phyloP scores from a whole-genome alignment of 2,329 filamentous ascomycete genomes.

The Westerdykella ornata region DNA sequence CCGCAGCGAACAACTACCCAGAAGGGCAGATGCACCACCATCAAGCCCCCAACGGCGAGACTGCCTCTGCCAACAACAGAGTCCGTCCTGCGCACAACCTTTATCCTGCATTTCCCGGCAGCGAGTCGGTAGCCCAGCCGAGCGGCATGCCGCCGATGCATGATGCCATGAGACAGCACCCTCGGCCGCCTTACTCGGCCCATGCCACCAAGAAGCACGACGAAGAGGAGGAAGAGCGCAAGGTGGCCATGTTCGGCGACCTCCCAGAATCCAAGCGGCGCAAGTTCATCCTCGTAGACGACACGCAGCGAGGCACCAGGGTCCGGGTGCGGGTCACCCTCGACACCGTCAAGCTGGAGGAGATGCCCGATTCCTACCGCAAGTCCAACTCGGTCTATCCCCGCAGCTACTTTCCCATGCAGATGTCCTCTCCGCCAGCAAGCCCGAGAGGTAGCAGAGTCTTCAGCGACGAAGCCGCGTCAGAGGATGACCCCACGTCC shows the following conservation, averaged over 20 bases:
- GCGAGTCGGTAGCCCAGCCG: conserved; percentile 46
- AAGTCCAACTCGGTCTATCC: conserved; percentile 85
- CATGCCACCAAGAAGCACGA: conserved; percentile 38
- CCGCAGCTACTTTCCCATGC: conserved; percentile 82
- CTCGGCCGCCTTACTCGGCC: conserved; percentile 35
- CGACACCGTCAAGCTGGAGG: conserved; percentile 88
- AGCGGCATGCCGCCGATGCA: conserved; percentile 61
- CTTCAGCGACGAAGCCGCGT: conserved; percentile 57
- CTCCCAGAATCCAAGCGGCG: conserved; percentile 84
- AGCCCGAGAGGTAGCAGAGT: conserved; percentile 68
- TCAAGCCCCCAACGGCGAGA: conserved; percentile 51
- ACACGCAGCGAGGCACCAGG: conserved; percentile 65
- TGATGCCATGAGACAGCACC: conserved; percentile 48
- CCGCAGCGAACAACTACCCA: conserved; percentile 51
- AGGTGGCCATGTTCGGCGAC: conserved; percentile 72
- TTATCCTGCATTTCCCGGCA: conserved; percentile 61
- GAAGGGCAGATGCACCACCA: conserved; percentile 63
- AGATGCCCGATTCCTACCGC: conserved; percentile 93
- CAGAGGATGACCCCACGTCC: conserved; percentile 41
- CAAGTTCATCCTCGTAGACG: conserved; percentile 95
- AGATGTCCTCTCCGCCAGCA: conserved; percentile 82
- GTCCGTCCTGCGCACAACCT: conserved; percentile 71
- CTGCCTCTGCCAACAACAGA: conserved; percentile 52
- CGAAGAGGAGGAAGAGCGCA: conserved; percentile 53
- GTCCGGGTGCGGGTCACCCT: conserved; percentile 87